Evolutionary conservation across 257 asterid species (phyloP), one percentile per base, ranked within the genome.

Genomic region (Datura wrightii): DNA sequence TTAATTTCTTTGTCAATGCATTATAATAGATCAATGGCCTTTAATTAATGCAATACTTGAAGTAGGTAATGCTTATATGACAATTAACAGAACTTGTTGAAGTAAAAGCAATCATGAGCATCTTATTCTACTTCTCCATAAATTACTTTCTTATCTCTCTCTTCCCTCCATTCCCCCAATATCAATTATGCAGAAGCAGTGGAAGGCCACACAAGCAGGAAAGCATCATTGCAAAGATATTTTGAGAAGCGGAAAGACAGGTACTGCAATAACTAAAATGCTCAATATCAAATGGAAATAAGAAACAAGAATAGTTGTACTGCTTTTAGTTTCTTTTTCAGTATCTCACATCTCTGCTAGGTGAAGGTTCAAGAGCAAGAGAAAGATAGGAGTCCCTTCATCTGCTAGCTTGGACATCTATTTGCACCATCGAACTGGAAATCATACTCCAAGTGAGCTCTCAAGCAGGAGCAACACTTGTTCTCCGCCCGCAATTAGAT

Each of bases 341-440:
- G 90, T 86, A 90, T 88, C 96, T 93, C 93, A 91, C 86, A 70
- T 87, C 92, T 92, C 87, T 96, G 96, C 89, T 90, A 93, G 97
- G 90, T 92, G 97, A 93, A 96, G 99, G 98, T 94, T 93, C 88
- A 97, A 92, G 96, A 92, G 96, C 97, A 94, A 91, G 97, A 93
- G 92, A 86, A 97, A 88, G 96, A 92, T 89, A 79, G 97, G 91
- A 90, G 71, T 82, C 88, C 81, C 89, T 71, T 83, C 95, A 82
- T 88, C 93, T 79, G 84, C 94, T 82, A 84, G 91, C 88, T 81
- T 93, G 90, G 94, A 92, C 66, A 55, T 90, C 84, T 90, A 88
- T 88, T 42, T 88, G 83, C 91, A 87, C 88, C 92, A 91, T 88
- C 92, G 89, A 88, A 84, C 91, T 82, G 89, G 88, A 82, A 88